Evolutionary conservation across 1,139 yeast genomes (phyloP), one percentile per base, ranked within the genome.

Genomic region (Lodderomyces elongisporus): DNA sequence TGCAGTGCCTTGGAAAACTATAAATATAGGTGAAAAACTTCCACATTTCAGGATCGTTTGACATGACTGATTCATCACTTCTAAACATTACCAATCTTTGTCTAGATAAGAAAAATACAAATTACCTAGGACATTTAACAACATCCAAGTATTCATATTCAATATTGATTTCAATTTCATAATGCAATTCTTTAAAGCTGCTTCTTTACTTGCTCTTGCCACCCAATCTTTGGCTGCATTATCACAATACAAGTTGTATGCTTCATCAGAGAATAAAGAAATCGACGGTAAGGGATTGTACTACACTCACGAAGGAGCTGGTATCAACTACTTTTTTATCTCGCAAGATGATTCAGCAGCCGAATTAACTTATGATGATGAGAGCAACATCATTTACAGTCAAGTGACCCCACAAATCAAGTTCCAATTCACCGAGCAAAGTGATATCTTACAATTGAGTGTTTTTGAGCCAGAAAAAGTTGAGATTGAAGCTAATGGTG

Each of bases 241-340:
- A 26, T 28, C 41, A 22, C 33, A 31, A 20, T 37, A 45, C 16
- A 43, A 41, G 29, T 46, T 56, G 17, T 41, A 33, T 28, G 55
- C 47, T 30, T 29, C 43, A 33, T 54, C 69, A 12, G 47, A 36
- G 37, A 14, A 36, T 49, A 28, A 24, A n/a, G 26, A 24, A 24
- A 24, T 24, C 14, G 39, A 51, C 44, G 62, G 60, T 18, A 38
- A 50, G 22, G 65, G 62, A 26, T 44, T 71, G 33, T 39, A 49
- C 26, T 44, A 60, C 24, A 42, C 44, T 30, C 80, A 73, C 47
- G 77, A 70, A 54, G 80, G 81, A 51, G 80, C 81, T 31, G 81
- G 70, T 38, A 54, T 72, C 46, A 61, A 68, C 56, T 73, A 68
- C 51, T 49, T 63, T 34, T 62, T 68, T 50, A 45, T 70, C 17